A percentile compares a stretch with the other conserved stretches of the same genome.
Conservation (phyloP, 805 yeast genomes). For the Teunomyces kruisii region DNA sequence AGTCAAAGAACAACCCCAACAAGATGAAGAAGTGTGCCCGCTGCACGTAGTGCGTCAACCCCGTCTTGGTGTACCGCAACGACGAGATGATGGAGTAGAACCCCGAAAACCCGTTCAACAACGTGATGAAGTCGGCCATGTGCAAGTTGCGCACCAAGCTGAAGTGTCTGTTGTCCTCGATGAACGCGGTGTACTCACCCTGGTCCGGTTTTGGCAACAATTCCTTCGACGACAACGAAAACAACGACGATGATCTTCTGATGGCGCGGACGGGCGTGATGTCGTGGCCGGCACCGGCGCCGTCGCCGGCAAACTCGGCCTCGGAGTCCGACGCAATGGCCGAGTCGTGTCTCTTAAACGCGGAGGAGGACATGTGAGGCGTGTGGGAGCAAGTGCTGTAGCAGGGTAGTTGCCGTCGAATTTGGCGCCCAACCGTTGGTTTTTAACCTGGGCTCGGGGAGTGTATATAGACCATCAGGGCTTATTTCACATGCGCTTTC, state of each 20-base stretch:
- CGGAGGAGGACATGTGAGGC: constrained; percentile 24
- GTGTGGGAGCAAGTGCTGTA: too few relatives aligned
- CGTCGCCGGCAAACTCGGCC: constrained; percentile 21
- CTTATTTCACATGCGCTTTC: too few relatives aligned
- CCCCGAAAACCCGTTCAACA: constrained; percentile 91
- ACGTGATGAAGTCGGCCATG: constrained; percentile 93
- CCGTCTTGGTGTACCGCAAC: constrained; percentile 73
- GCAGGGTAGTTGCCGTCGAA: neutral
- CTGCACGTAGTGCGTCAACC: constrained; percentile 67
- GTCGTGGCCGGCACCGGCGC: neutral
- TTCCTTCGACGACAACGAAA: constrained; percentile 50
- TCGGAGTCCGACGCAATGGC: constrained; percentile 41
- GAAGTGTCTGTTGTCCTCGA: constrained; percentile 81
- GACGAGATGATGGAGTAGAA: constrained; percentile 88
- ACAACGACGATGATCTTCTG: constrained; percentile 54
- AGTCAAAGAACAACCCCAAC: constrained; percentile 93
- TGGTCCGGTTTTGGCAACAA: constrained; percentile 78
- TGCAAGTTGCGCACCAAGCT: constrained; percentile 85
- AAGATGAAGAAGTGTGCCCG: constrained; percentile 87
- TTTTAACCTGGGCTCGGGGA: neutral
- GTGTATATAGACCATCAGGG: too few relatives aligned
- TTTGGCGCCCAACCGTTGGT: neutral
- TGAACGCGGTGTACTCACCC: constrained; percentile 73
- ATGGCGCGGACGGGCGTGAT: constrained; percentile 19
- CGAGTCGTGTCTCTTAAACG: constrained; percentile 28